Base-by-base conservation (phyloP, 768 basidiomycete species). In the Trametes maxima region DNA sequence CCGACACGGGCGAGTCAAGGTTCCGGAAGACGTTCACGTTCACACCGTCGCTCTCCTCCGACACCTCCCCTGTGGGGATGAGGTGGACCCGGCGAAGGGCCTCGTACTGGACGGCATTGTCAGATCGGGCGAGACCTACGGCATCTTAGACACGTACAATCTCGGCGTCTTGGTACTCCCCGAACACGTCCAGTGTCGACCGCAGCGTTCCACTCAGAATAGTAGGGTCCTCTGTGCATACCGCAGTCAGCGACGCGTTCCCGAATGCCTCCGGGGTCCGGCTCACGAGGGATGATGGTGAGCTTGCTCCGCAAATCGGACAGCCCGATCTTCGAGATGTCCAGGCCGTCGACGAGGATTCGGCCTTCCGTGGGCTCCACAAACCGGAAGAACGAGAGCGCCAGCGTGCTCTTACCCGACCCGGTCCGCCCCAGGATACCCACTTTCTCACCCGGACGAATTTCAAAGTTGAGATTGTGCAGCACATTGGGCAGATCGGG, bases 401-500 rank as follows among this genome's bases (percentile, higher is more conserved):
- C 92, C 13, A 91, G 78, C 1, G 91, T 92, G 66, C 88, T 89
- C 76, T 93, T 93, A 36, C 91, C 90, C 8, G 72, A 76, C 17
- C 73, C 87, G 0, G 88, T 90, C 60, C 88, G 78, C 46, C 88
- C 89, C 0, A 90, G 76, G 57, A 90, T 86, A 21, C 89, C 89
- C 54, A 90, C 86, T 80, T 95, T 94, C 75, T 93, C 89, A 6
- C 88, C 85, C 0, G 91, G 85, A 4, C 76, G 74, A 28, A 95
- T 79, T 16, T 84, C 80, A 70, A 95, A 95, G 64, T 79, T 89
- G 22, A 97, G 73, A 40, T 82, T 76, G 70, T 95, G 94, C 16
- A 97, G 77, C 0, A 96, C 94, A 67, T 91, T 79, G 2, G 94
- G 94, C 14, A 96, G 79, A 22, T 94, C 91, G 46, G 93, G 92